Conservation (phyloP, 257 asterid genomes). For the Solanum sejunctum region DNA sequence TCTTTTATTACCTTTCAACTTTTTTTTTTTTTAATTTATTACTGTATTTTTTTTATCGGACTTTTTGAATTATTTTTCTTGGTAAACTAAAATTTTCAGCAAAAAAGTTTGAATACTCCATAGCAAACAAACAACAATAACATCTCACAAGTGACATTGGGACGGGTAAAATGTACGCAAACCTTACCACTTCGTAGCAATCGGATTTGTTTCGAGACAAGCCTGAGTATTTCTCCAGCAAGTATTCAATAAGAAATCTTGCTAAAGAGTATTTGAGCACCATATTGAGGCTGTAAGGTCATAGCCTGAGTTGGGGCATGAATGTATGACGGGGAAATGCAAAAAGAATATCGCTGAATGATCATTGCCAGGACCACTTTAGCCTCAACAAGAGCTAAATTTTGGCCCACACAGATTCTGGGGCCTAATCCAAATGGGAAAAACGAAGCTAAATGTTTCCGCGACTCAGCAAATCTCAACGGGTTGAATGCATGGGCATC, state of each 20-base stretch:
- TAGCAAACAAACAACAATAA: too few relatives aligned
- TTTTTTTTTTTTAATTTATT: too few relatives aligned
- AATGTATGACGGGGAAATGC: slow-evolving; percentile 23
- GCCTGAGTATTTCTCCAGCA: background rate
- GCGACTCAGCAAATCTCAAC: slow-evolving; percentile 7
- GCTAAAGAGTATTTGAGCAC: slow-evolving; percentile 16
- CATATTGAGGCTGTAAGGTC: slow-evolving; percentile 22
- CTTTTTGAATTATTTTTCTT: too few relatives aligned
- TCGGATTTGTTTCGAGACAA: background rate
- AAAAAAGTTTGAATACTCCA: too few relatives aligned
- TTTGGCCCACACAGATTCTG: slow-evolving; percentile 24
- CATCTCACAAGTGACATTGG: too few relatives aligned
- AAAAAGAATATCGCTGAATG: slow-evolving; percentile 5
- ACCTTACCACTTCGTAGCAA: background rate
- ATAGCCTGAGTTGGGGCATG: slow-evolving; percentile 15
- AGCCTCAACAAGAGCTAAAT: slow-evolving; percentile 25
- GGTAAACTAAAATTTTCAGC: too few relatives aligned
- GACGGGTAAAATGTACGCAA: too few relatives aligned
- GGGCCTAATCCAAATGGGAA: slow-evolving; percentile 29
- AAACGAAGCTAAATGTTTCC: slow-evolving; percentile 18
- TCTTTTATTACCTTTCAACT: too few relatives aligned
- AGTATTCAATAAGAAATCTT: background rate
- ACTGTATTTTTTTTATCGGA: too few relatives aligned
- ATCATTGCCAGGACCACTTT: slow-evolving; percentile 22
- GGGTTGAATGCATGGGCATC: slow-evolving; percentile 34